Percentiles rank a stretch among this genome's conserved stretches.
Conservation (phyloP, 371 early-diverging fungal species). For the Apophysomyces sp. region DNA sequence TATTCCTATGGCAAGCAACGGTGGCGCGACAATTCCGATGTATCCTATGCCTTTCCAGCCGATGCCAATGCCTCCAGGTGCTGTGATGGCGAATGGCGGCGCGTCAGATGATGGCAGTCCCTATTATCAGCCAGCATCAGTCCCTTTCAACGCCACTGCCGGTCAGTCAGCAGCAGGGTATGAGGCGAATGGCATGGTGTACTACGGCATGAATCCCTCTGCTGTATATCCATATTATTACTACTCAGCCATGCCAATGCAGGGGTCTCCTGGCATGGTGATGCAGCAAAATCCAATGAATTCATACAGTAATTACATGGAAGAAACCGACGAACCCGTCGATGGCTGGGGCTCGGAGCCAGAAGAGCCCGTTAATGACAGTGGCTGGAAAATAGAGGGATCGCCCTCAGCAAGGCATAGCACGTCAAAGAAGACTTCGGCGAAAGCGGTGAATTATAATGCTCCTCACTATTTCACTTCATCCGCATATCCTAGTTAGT, state of each 20-base stretch:
- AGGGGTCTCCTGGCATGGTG: background rate
- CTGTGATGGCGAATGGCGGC: background rate
- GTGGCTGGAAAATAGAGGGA: background rate
- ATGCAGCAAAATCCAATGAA: background rate
- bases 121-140: conserved; percentile 5
- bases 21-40: conserved; percentile 16
- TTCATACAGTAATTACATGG: background rate
- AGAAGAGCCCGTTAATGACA: background rate
- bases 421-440: background rate
- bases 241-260: conserved; percentile 13
- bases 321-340: background rate
- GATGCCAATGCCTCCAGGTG: conserved; percentile 12
- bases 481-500: background rate
- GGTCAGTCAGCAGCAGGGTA: conserved; percentile 17
- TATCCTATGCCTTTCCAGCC: conserved; percentile 18
- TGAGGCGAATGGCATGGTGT: conserved; percentile 44
- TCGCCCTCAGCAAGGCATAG: background rate
- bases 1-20: conserved; percentile 21
- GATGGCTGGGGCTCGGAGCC: background rate
- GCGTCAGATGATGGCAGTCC: background rate
- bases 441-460: background rate
- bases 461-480: background rate
- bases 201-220: conserved; percentile 33
- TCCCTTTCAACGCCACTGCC: conserved; percentile 4
- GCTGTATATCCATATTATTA: conserved; percentile 31